phyloP scores from a whole-genome alignment of 768 basidiomycete genomes.

The Boletus patriciae region DNA sequence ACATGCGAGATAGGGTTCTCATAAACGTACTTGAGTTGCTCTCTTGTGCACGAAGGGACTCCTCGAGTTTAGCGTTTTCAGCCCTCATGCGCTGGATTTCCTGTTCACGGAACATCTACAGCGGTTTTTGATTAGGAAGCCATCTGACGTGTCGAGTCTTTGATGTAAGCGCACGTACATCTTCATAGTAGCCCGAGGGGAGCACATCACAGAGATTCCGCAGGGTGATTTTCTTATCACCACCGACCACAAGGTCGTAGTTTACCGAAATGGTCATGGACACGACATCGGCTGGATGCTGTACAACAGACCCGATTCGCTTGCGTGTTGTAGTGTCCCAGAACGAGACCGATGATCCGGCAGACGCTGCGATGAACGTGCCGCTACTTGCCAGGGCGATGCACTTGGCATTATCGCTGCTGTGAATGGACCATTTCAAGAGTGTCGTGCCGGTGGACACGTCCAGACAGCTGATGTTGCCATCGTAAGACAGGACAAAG shows the following conservation, averaged over 20 bases:
- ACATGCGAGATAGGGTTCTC: neutral
- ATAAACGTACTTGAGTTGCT: neutral
- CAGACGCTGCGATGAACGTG: neutral
- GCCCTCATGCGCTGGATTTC: neutral
- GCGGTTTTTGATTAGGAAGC: too few species aligned
- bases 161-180: neutral
- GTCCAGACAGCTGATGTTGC: neutral
- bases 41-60: neutral
- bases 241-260: conserved; percentile 1
- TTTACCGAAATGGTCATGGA: conserved; percentile 5
- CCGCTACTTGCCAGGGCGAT: neutral
- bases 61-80: neutral
- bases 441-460: neutral
- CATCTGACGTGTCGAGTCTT: neutral
- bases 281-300: neutral
- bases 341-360: neutral
- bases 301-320: neutral
- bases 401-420: neutral
- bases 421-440: neutral
- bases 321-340: conserved; percentile 8
- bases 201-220: neutral
- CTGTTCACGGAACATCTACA: neutral
- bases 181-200: neutral
- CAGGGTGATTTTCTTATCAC: conserved; percentile 1
- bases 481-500: neutral